Conservation (phyloP, 208 protist species). For the Leishmania arabica region DNA sequence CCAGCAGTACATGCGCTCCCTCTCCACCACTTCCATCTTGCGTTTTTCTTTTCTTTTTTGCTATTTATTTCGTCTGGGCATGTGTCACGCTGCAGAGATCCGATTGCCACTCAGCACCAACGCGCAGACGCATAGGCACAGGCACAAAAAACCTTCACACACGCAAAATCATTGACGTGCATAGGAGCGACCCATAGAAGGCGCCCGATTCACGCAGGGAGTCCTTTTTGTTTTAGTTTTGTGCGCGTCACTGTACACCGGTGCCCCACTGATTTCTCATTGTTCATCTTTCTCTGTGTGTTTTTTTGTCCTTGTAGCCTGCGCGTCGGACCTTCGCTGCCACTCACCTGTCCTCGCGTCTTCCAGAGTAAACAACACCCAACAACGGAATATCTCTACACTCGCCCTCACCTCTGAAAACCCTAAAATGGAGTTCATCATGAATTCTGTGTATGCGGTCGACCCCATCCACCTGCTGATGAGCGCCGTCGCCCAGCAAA, state of each 20-base stretch:
- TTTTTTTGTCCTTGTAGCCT: background rate
- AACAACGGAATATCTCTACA: background rate
- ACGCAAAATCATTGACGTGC: background rate
- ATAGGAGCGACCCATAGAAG: background rate
- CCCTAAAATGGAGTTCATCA: slow-evolving; percentile 20
- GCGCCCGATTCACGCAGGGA: background rate
- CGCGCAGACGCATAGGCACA: background rate
- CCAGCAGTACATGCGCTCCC: background rate
- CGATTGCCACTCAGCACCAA: background rate
- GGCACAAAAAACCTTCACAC: background rate
- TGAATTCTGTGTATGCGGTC: slow-evolving; percentile 31
- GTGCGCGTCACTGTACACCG: background rate
- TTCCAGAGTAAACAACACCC: background rate
- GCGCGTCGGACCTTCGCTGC: background rate
- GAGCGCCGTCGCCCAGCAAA: slow-evolving; percentile 61
- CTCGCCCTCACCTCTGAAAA: background rate
- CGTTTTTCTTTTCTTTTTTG: background rate
- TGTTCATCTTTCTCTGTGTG: background rate
- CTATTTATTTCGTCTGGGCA: background rate
- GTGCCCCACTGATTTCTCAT: background rate
- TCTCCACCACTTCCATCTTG: background rate
- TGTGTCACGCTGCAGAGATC: background rate
- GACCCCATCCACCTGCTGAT: slow-evolving; percentile 55
- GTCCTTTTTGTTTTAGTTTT: background rate
- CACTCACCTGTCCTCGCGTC: background rate